phyloP scores from a whole-genome alignment of 2,329 filamentous ascomycete species.

The Drechslerella coelobrocha region DNA sequence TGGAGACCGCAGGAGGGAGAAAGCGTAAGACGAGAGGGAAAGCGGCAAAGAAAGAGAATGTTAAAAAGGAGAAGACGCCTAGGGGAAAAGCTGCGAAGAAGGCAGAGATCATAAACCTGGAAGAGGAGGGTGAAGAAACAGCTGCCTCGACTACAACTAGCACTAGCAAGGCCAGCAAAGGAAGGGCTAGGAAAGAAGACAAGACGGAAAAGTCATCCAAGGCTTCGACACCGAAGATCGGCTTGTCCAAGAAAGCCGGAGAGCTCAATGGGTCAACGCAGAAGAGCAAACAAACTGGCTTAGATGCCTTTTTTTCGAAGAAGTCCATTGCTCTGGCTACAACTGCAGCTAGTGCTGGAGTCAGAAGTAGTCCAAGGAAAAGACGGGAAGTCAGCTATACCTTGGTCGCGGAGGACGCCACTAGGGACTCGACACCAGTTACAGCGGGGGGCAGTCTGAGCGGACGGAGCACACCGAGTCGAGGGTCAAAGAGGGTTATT shows the following conservation, averaged over 20 bases:
- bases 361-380: conserved; percentile 49
- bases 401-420: conserved; percentile 18
- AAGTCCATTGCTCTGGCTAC: conserved; percentile 11
- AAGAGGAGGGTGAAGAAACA: conserved; percentile 20
- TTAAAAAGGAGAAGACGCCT: conserved; percentile 5
- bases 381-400: conserved; percentile 19
- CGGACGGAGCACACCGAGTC: conserved; percentile 44
- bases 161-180: conserved; percentile 24
- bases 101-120: not conserved
- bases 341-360: conserved; percentile 5
- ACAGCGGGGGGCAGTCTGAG: conserved; percentile 35
- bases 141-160: conserved; percentile 3
- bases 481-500: conserved; percentile 29
- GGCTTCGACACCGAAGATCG: conserved; percentile 19
- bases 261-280: conserved; percentile 14
- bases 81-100: conserved; percentile 10
- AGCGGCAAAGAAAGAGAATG: conserved; percentile 32
- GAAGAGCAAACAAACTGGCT: conserved; percentile 36
- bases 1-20: conserved; percentile 21
- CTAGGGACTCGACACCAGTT: conserved; percentile 31
- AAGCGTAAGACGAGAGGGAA: conserved; percentile 38
- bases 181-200: conserved; percentile 26
- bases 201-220: conserved; percentile 20
- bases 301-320: conserved; percentile 46
- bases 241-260: conserved; percentile 16